Conservation (phyloP, 2,329 filamentous ascomycete species). For the Elsinoe batatas region DNA sequence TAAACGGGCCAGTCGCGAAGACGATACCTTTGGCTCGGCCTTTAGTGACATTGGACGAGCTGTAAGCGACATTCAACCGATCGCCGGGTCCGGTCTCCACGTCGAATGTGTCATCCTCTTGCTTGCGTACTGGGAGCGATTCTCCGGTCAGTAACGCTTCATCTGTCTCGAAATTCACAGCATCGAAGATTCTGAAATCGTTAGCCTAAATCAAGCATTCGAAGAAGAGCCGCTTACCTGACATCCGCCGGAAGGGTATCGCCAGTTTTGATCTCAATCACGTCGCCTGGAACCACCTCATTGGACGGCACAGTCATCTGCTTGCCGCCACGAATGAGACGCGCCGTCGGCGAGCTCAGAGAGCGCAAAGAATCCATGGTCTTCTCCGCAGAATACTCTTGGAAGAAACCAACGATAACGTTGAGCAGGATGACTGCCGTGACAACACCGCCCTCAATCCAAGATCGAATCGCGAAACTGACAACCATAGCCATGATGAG, state of each 20-base stretch:
- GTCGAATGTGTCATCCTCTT: constrained; percentile 20
- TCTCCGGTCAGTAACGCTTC: constrained; percentile 63
- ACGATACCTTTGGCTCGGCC: constrained; percentile 53
- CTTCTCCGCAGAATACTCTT: constrained; percentile 40
- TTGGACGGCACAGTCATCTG: constrained; percentile 31
- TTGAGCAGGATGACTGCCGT: constrained; percentile 37
- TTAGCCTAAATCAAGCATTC: not conserved
- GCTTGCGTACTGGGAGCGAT: constrained; percentile 42
- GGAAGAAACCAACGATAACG: constrained; percentile 36
- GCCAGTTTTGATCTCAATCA: constrained; percentile 38
- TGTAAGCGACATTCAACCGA: constrained; percentile 54
- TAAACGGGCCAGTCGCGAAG: constrained; percentile 50
- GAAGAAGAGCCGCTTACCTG: constrained; percentile 18
- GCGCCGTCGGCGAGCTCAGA: constrained; percentile 38
- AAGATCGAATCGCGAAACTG: constrained; percentile 38
- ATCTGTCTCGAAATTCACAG: constrained; percentile 59
- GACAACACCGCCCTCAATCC: constrained; percentile 40
- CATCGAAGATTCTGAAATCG: constrained; percentile 21
- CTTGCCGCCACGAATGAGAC: constrained; percentile 37
- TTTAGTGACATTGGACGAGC: constrained; percentile 53
- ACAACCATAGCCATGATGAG: constrained; percentile 40
- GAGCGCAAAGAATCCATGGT: constrained; percentile 41
- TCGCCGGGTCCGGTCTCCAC: constrained; percentile 48
- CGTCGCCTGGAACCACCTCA: constrained; percentile 40
- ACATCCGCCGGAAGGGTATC: constrained; percentile 43